Evolutionary conservation across 2,329 filamentous ascomycete species (phyloP), one percentile per base, ranked within the genome.

Genomic region (Venturia carpophila): DNA sequence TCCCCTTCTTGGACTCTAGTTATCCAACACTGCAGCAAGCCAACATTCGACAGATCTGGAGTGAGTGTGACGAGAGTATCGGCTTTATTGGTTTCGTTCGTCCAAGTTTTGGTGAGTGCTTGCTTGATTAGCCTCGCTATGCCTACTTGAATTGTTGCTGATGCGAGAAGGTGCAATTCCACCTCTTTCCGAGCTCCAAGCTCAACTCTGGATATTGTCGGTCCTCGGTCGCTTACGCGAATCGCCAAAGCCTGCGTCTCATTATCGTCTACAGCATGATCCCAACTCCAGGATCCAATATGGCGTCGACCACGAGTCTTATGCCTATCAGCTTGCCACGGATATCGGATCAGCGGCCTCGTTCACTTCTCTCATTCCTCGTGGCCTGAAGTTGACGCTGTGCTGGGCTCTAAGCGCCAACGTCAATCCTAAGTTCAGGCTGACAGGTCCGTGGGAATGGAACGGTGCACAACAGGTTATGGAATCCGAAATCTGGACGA

Each of bases 41-140:
- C 24, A 78, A 80, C 66, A 79, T 85, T 17, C 79, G 83, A n/a
- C 76, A 80, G 21, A 76, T 87, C 60, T 86, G 85, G 71, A 74
- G 72, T 34, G 64, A 69, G 3, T 71, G 71, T 3, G 75, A 79
- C 42, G 71, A 77, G 1, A 73, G 73, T 0, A 68, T 81, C 0
- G 79, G 74, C 2, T 82, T 79, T 67, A 79, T 82, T 61, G 80
- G 80, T 10, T 82, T 81, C 65, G 72, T 81, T 5, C 75, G 80
- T 0, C 80, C 62, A 49, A 63, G 62, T 21, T 63, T 63, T 10
- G 62, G 60, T 61, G 37, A 34, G 52, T 58, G 27, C 37, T 37
- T 41, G 37, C 39, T 41, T 41, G 39, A 11, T 15, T 15, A 9
- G 2, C 2, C 39, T 9, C 39, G 10, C 2, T 41, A 9, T 15